Evolutionary conservation across 148 eudicot genomes (phyloP).

Genomic region (Rhododendron vialii): DNA sequence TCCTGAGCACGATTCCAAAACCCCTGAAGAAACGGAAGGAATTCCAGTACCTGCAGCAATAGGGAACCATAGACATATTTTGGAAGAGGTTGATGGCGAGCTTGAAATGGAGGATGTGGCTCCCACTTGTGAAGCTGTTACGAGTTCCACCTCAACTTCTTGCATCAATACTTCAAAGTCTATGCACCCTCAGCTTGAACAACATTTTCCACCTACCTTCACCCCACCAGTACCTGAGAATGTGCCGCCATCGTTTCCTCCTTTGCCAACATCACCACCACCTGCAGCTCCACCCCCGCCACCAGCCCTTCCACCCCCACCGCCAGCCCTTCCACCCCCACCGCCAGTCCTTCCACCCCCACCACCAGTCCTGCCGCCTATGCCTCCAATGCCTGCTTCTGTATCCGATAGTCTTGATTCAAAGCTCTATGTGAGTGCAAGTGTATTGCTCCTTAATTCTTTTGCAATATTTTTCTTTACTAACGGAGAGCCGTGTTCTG

Average conservation of each 20-base stretch:
- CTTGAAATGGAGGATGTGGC: conserved; percentile 99
- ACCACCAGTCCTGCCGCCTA: neutral
- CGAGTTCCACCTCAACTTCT: conserved; percentile 22
- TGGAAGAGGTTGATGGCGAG: conserved; percentile 99
- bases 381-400: conserved; percentile 16
- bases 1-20: conserved; percentile 66
- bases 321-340: neutral
- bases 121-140: conserved; percentile 55
- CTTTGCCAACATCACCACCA: conserved; percentile 48
- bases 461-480: neutral
- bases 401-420: conserved; percentile 33
- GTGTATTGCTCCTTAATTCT: conserved; percentile 19
- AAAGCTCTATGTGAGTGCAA: conserved; percentile 42
- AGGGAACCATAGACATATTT: conserved; percentile 72
- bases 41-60: conserved; percentile 20
- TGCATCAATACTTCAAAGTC: conserved; percentile 19
- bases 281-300: conserved; percentile 24
- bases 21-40: conserved; percentile 34
- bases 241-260: conserved; percentile 51
- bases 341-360: neutral
- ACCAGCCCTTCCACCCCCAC: neutral
- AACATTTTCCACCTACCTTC: conserved; percentile 31
- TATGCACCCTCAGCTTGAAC: conserved; percentile 33
- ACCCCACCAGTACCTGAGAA: conserved; percentile 54
- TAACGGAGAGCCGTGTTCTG: neutral